Percentiles rank a stretch among this genome's conserved stretches.
Evolutionary conservation across 345 rosid genomes (phyloP).

Genomic region (Pugionium dolabratum): DNA sequence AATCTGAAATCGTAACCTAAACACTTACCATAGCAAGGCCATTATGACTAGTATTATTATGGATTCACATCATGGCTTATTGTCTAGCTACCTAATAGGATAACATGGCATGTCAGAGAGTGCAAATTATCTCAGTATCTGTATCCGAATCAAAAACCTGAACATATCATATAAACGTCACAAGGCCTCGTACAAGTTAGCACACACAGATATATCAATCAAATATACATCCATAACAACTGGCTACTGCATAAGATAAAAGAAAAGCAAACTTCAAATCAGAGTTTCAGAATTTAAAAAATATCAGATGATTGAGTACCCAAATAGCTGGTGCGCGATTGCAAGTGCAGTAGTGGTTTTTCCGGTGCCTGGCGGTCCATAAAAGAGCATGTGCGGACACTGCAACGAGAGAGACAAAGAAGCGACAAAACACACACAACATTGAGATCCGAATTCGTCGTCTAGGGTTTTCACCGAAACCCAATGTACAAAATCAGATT

Average conservation of each 20-base stretch:
- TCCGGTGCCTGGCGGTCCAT: slow-evolving; percentile 97
- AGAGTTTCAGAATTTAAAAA: neutral
- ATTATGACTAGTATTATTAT: neutral
- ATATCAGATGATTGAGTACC: slow-evolving; percentile 47
- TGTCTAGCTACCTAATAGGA: slow-evolving; percentile 3
- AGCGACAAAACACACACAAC: neutral
- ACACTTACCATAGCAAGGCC: neutral
- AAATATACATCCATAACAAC: neutral
- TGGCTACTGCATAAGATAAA: neutral
- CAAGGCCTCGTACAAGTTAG: slow-evolving; percentile 2
- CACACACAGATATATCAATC: slow-evolving; percentile 5
- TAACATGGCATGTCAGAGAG: neutral
- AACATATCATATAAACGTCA: neutral
- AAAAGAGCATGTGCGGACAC: slow-evolving; percentile 98
- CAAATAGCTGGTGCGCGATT: slow-evolving; percentile 88
- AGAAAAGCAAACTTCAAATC: neutral
- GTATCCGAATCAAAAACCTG: neutral
- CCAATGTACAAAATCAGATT: slow-evolving; percentile 6
- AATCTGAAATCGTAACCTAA: neutral
- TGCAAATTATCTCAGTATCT: neutral
- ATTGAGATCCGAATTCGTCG: slow-evolving; percentile 5
- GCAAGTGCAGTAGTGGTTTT: slow-evolving; percentile 98
- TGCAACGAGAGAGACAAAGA: slow-evolving; percentile 14
- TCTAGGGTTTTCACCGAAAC: slow-evolving; percentile 35
- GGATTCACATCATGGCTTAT: slow-evolving; percentile 1